Evolutionary conservation across 2,329 filamentous ascomycete species (phyloP).

Genomic region (Nigrograna mackinnonii): DNA sequence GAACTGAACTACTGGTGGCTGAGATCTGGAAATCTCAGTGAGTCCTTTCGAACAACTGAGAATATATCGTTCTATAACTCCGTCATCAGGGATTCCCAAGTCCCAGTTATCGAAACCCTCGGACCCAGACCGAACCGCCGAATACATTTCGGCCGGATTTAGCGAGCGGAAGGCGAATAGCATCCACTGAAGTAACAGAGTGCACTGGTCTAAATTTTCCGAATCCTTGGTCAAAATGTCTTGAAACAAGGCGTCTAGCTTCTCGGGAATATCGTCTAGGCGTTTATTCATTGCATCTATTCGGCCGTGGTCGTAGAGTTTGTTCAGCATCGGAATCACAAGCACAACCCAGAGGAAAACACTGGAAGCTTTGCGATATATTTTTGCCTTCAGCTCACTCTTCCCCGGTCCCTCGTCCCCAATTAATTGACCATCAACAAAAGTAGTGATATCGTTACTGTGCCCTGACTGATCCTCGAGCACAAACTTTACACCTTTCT

Average conservation of each 20-base stretch:
- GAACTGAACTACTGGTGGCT: conserved; percentile 30
- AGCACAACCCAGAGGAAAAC: conserved; percentile 53
- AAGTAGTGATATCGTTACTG: conserved; percentile 31
- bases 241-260: conserved; percentile 53
- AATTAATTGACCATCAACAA: conserved; percentile 15
- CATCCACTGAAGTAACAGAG: conserved; percentile 14
- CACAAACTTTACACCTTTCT: conserved; percentile 24
- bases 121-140: conserved; percentile 8
- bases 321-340: conserved; percentile 50
- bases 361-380: conserved; percentile 36
- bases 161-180: conserved; percentile 18
- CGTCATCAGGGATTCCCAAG: conserved; percentile 1
- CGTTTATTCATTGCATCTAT: conserved; percentile 30
- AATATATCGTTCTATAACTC: conserved; percentile 13
- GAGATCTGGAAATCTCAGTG: conserved; percentile 10
- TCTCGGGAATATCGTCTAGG: conserved; percentile 43
- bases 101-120: background rate
- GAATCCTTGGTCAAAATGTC: conserved; percentile 46
- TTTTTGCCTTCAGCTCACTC: conserved; percentile 22
- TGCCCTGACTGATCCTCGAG: conserved; percentile 42
- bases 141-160: conserved; percentile 14
- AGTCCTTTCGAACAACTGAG: conserved; percentile 18
- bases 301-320: conserved; percentile 35
- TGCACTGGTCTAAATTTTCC: background rate
- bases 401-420: conserved; percentile 10